Evolutionary conservation across 176 grass and related monocot genomes (phyloP).

Genomic region (Typha latifolia): DNA sequence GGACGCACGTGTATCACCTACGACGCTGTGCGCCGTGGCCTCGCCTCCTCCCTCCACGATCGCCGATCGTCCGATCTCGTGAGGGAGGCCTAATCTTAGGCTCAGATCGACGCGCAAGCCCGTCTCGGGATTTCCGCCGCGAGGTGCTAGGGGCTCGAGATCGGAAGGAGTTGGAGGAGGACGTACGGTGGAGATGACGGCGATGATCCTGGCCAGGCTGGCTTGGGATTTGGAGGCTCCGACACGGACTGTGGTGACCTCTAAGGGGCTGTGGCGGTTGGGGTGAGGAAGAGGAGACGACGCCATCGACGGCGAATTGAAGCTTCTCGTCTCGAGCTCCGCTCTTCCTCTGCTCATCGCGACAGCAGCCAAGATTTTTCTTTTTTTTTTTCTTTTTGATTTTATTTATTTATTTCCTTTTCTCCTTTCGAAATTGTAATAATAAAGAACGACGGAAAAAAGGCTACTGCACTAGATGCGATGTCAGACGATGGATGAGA

Average conservation of each 20-base stretch:
- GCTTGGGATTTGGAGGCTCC: constrained; percentile 7
- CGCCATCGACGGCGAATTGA: background rate
- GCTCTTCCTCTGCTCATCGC: background rate
- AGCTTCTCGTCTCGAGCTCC: background rate
- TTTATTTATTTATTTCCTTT: background rate
- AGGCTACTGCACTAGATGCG: background rate
- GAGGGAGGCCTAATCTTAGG: constrained; percentile 14
- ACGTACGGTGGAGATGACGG: background rate
- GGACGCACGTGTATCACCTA: background rate
- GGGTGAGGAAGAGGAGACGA: background rate
- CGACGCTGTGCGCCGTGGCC: background rate
- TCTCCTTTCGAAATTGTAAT: background rate
- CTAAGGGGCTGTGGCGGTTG: background rate
- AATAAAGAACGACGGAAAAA: background rate
- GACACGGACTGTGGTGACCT: background rate
- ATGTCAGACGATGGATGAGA: background rate
- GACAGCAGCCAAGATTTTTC: background rate
- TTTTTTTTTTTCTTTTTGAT: background rate
- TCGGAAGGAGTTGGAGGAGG: background rate
- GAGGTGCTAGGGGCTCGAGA: background rate
- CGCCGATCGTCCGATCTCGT: constrained; percentile 4
- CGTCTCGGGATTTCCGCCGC: background rate
- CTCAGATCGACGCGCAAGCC: constrained; percentile 13
- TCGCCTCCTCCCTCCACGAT: background rate
- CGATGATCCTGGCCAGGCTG: constrained; percentile 8